These are phyloP conservation scores for Macadamia integrifolia DNA, from an alignment of 164 flowering plant genomes.

Conservation along the genomic window DNA sequence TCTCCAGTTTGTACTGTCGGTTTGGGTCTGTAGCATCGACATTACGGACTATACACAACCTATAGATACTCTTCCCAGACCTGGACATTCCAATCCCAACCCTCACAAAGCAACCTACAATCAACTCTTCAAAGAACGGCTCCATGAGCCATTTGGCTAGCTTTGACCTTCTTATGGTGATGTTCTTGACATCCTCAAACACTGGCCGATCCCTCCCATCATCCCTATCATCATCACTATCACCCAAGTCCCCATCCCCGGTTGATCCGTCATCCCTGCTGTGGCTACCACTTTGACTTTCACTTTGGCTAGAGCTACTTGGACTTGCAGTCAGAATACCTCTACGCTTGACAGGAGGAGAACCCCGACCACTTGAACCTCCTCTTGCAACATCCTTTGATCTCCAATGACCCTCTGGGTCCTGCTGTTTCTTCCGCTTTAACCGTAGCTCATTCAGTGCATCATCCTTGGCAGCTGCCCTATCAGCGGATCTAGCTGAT, in stretches of 20 bases:
- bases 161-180: constrained; percentile 79
- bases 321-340: constrained; percentile 30
- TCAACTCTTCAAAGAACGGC: constrained; percentile 89
- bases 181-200: constrained; percentile 72
- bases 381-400: constrained; percentile 48
- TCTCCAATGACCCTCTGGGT: constrained; percentile 51
- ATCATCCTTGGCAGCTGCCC: constrained; percentile 68
- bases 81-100: constrained; percentile 88
- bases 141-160: constrained; percentile 94
- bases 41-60: constrained; percentile 81
- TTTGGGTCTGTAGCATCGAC: constrained; percentile 87
- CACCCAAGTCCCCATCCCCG: constrained; percentile 49
- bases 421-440: constrained; percentile 70
- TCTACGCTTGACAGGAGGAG: constrained; percentile 49
- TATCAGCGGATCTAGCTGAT: constrained; percentile 61
- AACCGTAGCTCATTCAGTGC: constrained; percentile 86
- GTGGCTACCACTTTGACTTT: constrained; percentile 59
- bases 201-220: constrained; percentile 36
- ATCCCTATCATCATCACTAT: constrained; percentile 36
- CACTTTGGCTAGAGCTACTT: constrained; percentile 72
- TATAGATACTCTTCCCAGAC: constrained; percentile 52
- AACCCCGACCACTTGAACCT: constrained; percentile 34
- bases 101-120: constrained; percentile 93
- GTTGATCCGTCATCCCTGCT: constrained; percentile 74
- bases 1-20: constrained; percentile 72